Evolutionary conservation across 139 green algal species (phyloP).

Genomic region (Eudorina sp.): DNA sequence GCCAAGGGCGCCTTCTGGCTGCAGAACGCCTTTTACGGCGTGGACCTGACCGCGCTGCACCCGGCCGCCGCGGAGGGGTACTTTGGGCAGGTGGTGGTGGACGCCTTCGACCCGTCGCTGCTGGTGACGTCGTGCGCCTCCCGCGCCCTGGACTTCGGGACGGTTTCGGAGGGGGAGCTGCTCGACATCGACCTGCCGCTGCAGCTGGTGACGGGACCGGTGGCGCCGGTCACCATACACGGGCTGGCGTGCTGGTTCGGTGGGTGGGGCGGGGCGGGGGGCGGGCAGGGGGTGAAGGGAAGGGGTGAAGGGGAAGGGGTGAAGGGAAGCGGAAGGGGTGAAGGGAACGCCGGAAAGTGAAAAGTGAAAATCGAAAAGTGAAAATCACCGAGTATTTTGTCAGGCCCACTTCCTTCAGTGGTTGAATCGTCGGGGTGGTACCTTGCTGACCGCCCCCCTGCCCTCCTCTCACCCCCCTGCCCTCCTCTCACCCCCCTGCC

Average conservation of each 20-base stretch:
- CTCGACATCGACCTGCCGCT: slow-evolving; percentile 87
- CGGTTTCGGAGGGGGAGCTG: slow-evolving; percentile 80
- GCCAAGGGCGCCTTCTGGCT: slow-evolving; percentile 86
- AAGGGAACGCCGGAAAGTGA: too few species aligned
- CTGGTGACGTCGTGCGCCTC: slow-evolving; percentile 74
- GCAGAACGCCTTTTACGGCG: slow-evolving; percentile 87
- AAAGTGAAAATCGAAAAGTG: too few species aligned
- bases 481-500: too few species aligned
- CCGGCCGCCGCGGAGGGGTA: slow-evolving; percentile 76
- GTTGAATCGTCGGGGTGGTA: too few species aligned
- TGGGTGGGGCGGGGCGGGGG: slow-evolving; percentile 4
- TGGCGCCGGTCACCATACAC: slow-evolving; percentile 76
- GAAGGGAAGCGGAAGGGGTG: too few species aligned
- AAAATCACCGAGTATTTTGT: too few species aligned
- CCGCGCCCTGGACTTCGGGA: slow-evolving; percentile 84
- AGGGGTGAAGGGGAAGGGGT: too few species aligned
- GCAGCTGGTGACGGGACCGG: slow-evolving; percentile 47
- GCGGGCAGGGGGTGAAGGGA: neutral
- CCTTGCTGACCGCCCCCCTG: too few species aligned
- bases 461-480: too few species aligned
- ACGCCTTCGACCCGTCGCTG: slow-evolving; percentile 88
- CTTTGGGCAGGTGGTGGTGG: slow-evolving; percentile 92
- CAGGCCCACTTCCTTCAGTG: too few species aligned
- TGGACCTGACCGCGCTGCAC: slow-evolving; percentile 88
- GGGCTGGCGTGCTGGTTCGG: slow-evolving; percentile 94